phyloP scores from a whole-genome alignment of 805 yeast species.

The Candida ortonii region DNA sequence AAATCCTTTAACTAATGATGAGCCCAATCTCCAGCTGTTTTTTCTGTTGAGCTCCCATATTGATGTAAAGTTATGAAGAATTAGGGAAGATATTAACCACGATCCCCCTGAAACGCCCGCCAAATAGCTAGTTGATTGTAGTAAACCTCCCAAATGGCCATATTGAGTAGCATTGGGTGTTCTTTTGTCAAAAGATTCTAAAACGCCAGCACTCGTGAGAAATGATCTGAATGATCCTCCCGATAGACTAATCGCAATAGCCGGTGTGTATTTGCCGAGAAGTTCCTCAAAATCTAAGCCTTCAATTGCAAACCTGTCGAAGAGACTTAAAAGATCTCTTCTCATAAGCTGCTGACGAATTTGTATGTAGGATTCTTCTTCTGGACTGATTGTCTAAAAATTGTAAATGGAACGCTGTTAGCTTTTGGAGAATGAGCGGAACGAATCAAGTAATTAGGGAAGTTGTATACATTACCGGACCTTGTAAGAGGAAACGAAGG shows the following conservation, averaged over 20 bases:
- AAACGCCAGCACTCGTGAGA: conserved; percentile 55
- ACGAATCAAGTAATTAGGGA: background rate
- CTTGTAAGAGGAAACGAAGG: conserved; percentile 13
- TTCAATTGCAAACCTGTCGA: conserved; percentile 13
- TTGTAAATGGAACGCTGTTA: no score
- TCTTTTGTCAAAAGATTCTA: conserved; percentile 49
- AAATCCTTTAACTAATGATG: conserved; percentile 53
- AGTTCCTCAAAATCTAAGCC: conserved; percentile 6
- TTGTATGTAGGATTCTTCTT: conserved; percentile 9
- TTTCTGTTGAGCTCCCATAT: conserved; percentile 26
- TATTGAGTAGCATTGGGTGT: conserved; percentile 33
- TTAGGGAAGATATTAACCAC: conserved; percentile 58
- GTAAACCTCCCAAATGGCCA: conserved; percentile 47
- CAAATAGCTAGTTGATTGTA: conserved; percentile 54
- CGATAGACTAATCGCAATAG: conserved; percentile 42
- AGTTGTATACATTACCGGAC: conserved; percentile 6
- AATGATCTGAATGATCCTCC: conserved; percentile 61
- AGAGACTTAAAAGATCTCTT: conserved; percentile 7
- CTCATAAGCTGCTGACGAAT: conserved; percentile 5
- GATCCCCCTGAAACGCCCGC: conserved; percentile 73
- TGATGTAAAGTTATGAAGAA: conserved; percentile 38
- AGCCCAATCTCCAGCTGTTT: conserved; percentile 41
- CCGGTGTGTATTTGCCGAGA: conserved; percentile 10
- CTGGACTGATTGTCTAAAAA: conserved; percentile 11
- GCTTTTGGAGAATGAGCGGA: background rate